Conservation (phyloP, 2,329 filamentous ascomycete genomes). For the Helotiales sp. region DNA sequence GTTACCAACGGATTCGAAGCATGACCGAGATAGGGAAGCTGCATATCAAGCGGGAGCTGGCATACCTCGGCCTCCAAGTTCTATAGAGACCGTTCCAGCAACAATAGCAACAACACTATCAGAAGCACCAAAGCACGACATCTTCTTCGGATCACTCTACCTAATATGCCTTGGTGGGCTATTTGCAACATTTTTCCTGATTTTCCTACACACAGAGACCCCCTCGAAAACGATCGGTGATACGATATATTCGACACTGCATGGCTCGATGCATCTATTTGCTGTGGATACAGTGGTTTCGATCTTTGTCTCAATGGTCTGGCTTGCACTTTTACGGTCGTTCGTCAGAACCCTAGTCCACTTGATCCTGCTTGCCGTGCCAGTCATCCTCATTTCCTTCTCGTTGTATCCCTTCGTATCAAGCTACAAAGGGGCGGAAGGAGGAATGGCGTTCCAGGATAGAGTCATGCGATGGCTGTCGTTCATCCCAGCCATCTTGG, state of each 20-base stretch:
- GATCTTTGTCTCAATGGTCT: slow-evolving; percentile 81
- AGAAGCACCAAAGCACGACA: slow-evolving; percentile 79
- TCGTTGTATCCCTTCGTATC: slow-evolving; percentile 88
- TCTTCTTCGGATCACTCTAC: slow-evolving; percentile 90
- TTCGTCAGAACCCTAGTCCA: slow-evolving; percentile 85
- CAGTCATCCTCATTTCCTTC: slow-evolving; percentile 83
- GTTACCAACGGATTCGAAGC: slow-evolving; percentile 30
- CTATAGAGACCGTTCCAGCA: slow-evolving; percentile 48
- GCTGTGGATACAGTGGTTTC: slow-evolving; percentile 91
- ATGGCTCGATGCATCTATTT: slow-evolving; percentile 84
- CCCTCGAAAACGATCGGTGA: slow-evolving; percentile 76
- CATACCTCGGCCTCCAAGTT: slow-evolving; percentile 31
- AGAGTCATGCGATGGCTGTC: slow-evolving; percentile 85
- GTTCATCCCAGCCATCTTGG: slow-evolving; percentile 70
- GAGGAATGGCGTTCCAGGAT: slow-evolving; percentile 82
- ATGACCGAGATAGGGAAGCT: slow-evolving; percentile 21
- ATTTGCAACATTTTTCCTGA: slow-evolving; percentile 84
- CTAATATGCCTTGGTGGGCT: slow-evolving; percentile 81
- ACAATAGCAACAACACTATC: slow-evolving; percentile 58
- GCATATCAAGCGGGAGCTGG: slow-evolving; percentile 21
- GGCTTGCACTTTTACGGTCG: slow-evolving; percentile 84
- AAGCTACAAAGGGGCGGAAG: slow-evolving; percentile 76
- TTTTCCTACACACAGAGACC: slow-evolving; percentile 83
- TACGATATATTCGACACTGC: slow-evolving; percentile 88
- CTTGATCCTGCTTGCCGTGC: slow-evolving; percentile 79